Base-by-base conservation (phyloP, 1,284 basidiomycete genomes). In the Heliocybe sulcata region DNA sequence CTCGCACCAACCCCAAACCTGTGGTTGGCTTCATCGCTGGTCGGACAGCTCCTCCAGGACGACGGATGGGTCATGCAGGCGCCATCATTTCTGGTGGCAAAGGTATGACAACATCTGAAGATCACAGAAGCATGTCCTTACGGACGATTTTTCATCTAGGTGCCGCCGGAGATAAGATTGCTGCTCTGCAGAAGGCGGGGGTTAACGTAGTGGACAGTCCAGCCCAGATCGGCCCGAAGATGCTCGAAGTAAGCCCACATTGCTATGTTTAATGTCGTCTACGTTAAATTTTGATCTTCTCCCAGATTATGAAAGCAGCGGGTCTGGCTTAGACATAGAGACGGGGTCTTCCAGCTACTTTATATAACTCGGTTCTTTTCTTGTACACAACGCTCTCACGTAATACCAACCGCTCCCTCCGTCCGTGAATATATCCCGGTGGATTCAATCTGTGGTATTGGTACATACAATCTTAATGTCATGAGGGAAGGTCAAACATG, bases 11-110 rank as follows among this genome's bases (percentile, higher is more conserved):
- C 64, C 92, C 92, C 60, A 99, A 99, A 74, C 97, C 97, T 54
- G 94, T 99, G 45, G 94, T 99, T 56, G 92, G 90, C 54, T 99
- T 99, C 74, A 98, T 99, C 66, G 97, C 97, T 58, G 97, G 94
- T 57, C 87, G 90, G 55, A 99, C 97, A 54, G 97, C 97, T 45
- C 97, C 97, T 55, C 97, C 97, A 45, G 97, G 97, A 53, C 81
- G 97, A 64, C 86, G 96, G 63, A 99, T 99, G 97, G 97, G 97
- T 54, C 95, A 98, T 69, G 95, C 95, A 56, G 95, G 97, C 64
- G 97, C 96, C 56, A 98, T 99, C 71, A 98, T 99, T 63, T 85
- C 91, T 56, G 97, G 97, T 61, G 97, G 97, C 54, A 99, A 99
- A 77, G 96, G 92, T 83, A 42, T 57, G 74, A 3, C 19, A 45